Evolutionary conservation across 192 early-diverging fungal genomes (phyloP).

Genomic region (Diversispora epigaea): DNA sequence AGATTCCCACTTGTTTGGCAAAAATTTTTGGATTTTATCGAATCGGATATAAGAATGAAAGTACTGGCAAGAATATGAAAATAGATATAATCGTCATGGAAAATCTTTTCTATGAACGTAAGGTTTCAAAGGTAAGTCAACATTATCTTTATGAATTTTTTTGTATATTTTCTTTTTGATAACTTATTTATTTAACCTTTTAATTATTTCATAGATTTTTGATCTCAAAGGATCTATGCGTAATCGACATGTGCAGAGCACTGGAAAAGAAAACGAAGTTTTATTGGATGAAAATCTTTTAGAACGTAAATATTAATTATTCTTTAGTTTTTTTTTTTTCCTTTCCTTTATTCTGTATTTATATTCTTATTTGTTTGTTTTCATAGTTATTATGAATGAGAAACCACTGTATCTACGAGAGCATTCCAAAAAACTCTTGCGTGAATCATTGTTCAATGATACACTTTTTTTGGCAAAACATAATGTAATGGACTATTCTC

Average conservation of each 20-base stretch:
- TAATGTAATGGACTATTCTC: slow-evolving; percentile 98
- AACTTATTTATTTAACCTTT: no score
- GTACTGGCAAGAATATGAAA: slow-evolving; percentile 75
- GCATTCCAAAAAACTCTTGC: slow-evolving; percentile 83
- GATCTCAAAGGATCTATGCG: slow-evolving; percentile 95
- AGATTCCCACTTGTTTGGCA: slow-evolving; percentile 80
- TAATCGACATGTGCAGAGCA: slow-evolving; percentile 89
- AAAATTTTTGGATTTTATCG: slow-evolving; percentile 94
- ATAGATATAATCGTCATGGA: slow-evolving; percentile 96
- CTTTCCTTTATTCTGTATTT: background rate
- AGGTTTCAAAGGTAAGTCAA: slow-evolving; percentile 58
- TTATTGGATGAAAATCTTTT: slow-evolving; percentile 92
- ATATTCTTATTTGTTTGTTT: background rate
- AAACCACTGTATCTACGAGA: slow-evolving; percentile 89
- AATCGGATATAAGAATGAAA: slow-evolving; percentile 84
- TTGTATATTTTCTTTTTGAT: no score
- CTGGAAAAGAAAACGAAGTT: slow-evolving; percentile 82
- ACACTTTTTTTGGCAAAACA: slow-evolving; percentile 89
- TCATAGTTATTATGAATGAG: slow-evolving; percentile 65
- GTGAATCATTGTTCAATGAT: slow-evolving; percentile 88
- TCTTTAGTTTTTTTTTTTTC: slow-evolving; percentile 3
- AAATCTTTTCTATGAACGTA: slow-evolving; percentile 88
- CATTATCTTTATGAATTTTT: background rate
- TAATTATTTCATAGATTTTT: slow-evolving; percentile 60
- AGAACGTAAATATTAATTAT: slow-evolving; percentile 54